Percentiles rank a stretch among this genome's conserved stretches.
Conservation (phyloP, 805 yeast species). For the Saccharomycopsis capsularis region DNA sequence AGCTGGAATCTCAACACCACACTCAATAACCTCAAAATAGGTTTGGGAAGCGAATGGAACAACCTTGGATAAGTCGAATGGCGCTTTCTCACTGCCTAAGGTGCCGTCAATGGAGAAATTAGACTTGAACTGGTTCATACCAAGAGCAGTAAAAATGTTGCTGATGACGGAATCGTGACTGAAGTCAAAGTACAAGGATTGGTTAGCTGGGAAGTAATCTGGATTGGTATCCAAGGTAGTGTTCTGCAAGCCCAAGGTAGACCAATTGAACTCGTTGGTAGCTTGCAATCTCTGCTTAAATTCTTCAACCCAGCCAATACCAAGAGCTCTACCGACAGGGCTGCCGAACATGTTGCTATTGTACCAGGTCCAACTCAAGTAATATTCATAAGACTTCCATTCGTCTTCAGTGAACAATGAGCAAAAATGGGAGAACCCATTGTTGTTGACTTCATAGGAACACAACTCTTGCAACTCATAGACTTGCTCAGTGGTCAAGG, state of each 20-base stretch:
- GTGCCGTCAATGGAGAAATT: conserved; percentile 15
- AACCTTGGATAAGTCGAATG: conserved; percentile 16
- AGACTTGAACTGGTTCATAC: conserved; percentile 31
- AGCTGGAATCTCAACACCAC: conserved; percentile 23
- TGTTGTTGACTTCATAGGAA: conserved; percentile 67
- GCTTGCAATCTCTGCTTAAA: conserved; percentile 36
- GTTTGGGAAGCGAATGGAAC: conserved; percentile 24
- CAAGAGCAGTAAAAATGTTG: conserved; percentile 58
- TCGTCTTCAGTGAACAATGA: conserved; percentile 61
- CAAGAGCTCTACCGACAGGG: conserved; percentile 49
- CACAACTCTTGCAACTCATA: conserved; percentile 53
- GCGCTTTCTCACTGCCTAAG: conserved; percentile 4
- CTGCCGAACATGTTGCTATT: conserved; percentile 64
- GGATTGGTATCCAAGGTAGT: conserved; percentile 30
- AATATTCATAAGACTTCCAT: conserved; percentile 54
- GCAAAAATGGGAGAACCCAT: conserved; percentile 62
- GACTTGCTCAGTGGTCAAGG: conserved; percentile 48
- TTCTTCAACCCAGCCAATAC: conserved; percentile 48
- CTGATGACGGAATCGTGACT: conserved; percentile 69
- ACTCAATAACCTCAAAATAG: conserved; percentile 22
- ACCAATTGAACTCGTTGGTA: conserved; percentile 38
- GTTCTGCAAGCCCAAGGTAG: conserved; percentile 33
- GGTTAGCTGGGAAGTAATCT: conserved; percentile 35
- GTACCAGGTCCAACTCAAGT: conserved; percentile 50
- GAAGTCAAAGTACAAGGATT: conserved; percentile 58